Evolutionary conservation across 2,329 filamentous ascomycete species (phyloP), one percentile per base, ranked within the genome.

Genomic region (Talaromyces sp.): DNA sequence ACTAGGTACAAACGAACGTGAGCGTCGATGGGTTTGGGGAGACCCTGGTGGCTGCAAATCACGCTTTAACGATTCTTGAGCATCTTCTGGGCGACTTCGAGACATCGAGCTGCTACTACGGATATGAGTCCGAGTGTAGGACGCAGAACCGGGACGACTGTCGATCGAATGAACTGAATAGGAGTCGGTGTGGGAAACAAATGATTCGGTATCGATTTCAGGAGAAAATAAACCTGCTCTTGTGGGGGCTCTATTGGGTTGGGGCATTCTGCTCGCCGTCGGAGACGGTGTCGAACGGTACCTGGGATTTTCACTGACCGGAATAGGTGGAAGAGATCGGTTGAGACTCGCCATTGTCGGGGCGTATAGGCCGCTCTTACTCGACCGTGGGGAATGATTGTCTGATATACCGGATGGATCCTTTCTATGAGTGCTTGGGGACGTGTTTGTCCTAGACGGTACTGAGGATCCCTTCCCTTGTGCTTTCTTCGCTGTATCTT

Each of bases 31-130:
- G 15, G 65, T 54, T 28, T 63, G 52, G 5, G 70, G 65, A 7
- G 73, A 73, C 21, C 63, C 62, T 28, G 66, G 67, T 11, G 37
- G 25, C 35, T 65, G 69, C 36, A 63, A 63, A 53, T 70, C 68
- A 39, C 65, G 66, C 54, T 67, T 68, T 2, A 69, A 63, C 21
- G 70, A 66, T 0, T 73, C 45, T 25, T 68, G 67, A 22, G 70
- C 65, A 50, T 76, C 75, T 57, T 78, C 76, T 5, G 75, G 76
- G 54, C 67, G 71, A n/a, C 72, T 70, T 48, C 74, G 62, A 10
- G 75, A 75, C 62, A 78, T 56, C 9, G 73, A 74, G 55, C 73
- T 78, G 57, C 70, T 76, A 59, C 75, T 76, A 58, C 72, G 73
- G 19, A 76, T 67, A 67, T 76, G 75, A 9, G 70, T 69, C 43